Evolutionary conservation across 768 basidiomycete species (phyloP).

Genomic region (Fomitopsis serialis): DNA sequence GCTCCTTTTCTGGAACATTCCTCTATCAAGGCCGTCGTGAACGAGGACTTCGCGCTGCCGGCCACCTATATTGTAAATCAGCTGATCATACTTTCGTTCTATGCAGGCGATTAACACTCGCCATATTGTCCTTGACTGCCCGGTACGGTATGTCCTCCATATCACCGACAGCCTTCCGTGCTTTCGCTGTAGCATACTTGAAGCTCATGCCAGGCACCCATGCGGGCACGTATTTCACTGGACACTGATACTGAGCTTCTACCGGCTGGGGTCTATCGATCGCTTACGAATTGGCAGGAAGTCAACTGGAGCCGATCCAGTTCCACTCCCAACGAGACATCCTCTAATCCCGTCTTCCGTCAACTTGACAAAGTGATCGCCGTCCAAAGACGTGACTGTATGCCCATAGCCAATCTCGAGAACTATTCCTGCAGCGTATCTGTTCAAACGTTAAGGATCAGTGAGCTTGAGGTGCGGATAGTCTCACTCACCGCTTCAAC

Average conservation of each 20-base stretch:
- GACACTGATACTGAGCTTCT: neutral
- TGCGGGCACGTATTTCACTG: constrained; percentile 21
- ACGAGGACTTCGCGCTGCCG: constrained; percentile 5
- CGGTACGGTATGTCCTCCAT: constrained; percentile 19
- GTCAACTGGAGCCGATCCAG: constrained; percentile 18
- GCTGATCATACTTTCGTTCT: neutral
- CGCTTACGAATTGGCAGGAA: constrained; percentile 12
- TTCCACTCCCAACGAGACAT: constrained; percentile 6
- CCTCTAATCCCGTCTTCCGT: constrained; percentile 10
- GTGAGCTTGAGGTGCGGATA: too few species aligned
- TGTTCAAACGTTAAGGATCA: too few species aligned
- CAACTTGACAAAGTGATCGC: constrained; percentile 16
- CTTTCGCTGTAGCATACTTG: constrained; percentile 16
- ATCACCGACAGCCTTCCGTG: constrained; percentile 8
- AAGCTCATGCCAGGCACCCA: constrained; percentile 31
- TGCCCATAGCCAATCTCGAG: constrained; percentile 27
- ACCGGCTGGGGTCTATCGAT: neutral
- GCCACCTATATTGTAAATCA: neutral
- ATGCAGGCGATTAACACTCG: neutral
- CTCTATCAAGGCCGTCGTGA: constrained; percentile 2
- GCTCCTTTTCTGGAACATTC: neutral
- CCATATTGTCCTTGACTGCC: constrained; percentile 10
- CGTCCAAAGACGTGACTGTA: constrained; percentile 16
- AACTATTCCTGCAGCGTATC: constrained; percentile 21
- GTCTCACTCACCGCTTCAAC: constrained; percentile 8